A percentile compares a stretch with the other conserved stretches of the same genome.
phyloP scores from a whole-genome alignment of 1,139 yeast genomes.

The Saccharomyces hybrid region DNA sequence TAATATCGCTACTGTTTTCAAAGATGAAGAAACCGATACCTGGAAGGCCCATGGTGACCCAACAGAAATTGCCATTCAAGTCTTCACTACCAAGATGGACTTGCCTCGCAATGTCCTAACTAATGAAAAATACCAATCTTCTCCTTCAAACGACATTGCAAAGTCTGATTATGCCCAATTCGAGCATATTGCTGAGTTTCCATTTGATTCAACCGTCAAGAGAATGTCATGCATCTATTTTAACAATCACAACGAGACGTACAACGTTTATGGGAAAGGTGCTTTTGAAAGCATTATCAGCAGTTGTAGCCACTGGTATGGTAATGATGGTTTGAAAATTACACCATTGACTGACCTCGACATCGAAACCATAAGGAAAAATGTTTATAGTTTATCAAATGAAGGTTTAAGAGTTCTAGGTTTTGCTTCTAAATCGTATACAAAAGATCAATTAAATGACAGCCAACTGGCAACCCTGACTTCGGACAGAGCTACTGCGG shows the following conservation, averaged over 20 bases:
- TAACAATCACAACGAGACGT: constrained; percentile 48
- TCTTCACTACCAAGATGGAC: constrained; percentile 38
- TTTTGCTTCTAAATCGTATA: constrained; percentile 47
- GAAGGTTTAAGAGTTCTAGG: constrained; percentile 88
- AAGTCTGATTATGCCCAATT: constrained; percentile 8
- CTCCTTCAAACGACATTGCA: constrained; percentile 2
- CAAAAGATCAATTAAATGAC: constrained; percentile 37
- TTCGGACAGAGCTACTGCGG: constrained; percentile 40
- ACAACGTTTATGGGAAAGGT: constrained; percentile 72
- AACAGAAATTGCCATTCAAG: constrained; percentile 86
- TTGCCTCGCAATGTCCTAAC: constrained; percentile 63
- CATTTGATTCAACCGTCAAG: constrained; percentile 79
- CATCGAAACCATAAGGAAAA: constrained; percentile 41
- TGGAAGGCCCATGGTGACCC: constrained; percentile 81
- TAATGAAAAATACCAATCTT: constrained; percentile 36
- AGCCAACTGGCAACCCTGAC: constrained; percentile 10
- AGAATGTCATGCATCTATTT: constrained; percentile 72
- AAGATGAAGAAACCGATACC: constrained; percentile 44
- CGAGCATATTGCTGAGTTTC: constrained; percentile 54
- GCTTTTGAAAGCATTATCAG: constrained; percentile 71
- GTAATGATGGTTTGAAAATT: constrained; percentile 35
- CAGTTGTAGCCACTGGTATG: constrained; percentile 56
- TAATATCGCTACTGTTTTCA: constrained; percentile 68
- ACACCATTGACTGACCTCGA: constrained; percentile 47
- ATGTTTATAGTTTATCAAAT: constrained; percentile 60